Evolutionary conservation across 176 grass and related monocot species (phyloP), one percentile per base, ranked within the genome.

Genomic region (Leersia perrieri): DNA sequence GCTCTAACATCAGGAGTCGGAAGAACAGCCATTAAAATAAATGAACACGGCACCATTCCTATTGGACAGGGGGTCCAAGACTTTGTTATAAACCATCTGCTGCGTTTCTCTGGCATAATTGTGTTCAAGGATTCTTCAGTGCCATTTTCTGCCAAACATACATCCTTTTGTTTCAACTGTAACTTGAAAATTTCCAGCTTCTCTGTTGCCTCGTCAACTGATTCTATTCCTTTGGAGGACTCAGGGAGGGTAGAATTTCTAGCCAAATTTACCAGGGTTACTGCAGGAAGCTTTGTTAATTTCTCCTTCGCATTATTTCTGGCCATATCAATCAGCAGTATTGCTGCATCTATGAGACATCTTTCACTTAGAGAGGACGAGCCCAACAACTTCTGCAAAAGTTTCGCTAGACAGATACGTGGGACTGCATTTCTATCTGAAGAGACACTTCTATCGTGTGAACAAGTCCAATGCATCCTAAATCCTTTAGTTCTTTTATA

Each of bases 11-110:
- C 88, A 42, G 91, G 87, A 62, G 63, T 55, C 44, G 88, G 90
- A 82, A 93, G 86, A 78, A 98, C 82, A 72, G 84, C 74, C 88
- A 79, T 91, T 68, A 90, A 98, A 89, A 92, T 98, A 88, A 89
- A 95, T 66, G 86, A 95, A 70, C 92, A 98, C 4, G 95, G 88
- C 78, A 95, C 18, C 85, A 90, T 95, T 32, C 92, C 90, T 49
- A 98, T 88, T 0, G 92, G 90, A 79, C 96, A 95, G 32, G 88
- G 84, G 27, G 71, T 93, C 90, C 96, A 98, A 12, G 84, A 91
- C 72, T 91, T 90, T 0, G 84, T 64, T 51, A 98, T 11, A 68
- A 71, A 89, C 92, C 96, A 98, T 72, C 72, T 62, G 39, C 39
- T 76, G 74, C 26, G 29, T 79, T 87, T 81, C 63, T 75, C 84